Conservation (phyloP, 257 asterid genomes). For the Datura wrightii region DNA sequence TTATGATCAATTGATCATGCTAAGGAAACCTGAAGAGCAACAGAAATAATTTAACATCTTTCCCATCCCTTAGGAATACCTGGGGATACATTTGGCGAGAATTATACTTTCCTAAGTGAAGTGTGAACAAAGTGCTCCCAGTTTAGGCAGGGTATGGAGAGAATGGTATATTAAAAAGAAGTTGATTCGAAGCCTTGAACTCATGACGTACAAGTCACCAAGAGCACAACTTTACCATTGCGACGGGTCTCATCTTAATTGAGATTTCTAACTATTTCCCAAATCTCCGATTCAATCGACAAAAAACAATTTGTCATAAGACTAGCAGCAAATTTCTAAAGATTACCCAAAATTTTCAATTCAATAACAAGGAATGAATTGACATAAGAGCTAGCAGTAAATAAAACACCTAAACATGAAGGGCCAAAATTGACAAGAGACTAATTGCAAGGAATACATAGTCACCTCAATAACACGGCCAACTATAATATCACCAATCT, state of each 20-base stretch:
- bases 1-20: background rate
- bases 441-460: background rate
- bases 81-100: background rate
- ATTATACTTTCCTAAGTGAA: background rate
- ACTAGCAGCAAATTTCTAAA: background rate
- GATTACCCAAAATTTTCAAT: background rate
- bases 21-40: background rate
- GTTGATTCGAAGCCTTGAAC: slow-evolving; percentile 16
- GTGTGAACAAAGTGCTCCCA: background rate
- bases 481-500: slow-evolving; percentile 86
- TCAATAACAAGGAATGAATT: background rate
- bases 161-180: background rate
- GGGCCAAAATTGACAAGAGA: slow-evolving; percentile 20
- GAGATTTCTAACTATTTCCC: background rate
- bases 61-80: background rate
- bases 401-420: background rate
- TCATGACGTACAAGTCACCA: background rate
- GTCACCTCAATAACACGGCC: slow-evolving; percentile 92
- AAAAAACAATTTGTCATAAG: background rate
- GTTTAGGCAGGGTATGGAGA: background rate
- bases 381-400: background rate
- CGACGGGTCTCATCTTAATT: background rate
- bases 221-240: background rate
- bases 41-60: background rate
- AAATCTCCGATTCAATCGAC: background rate